phyloP scores from a whole-genome alignment of 495 filamentous ascomycete genomes.

The Hypoxylon fuscum region DNA sequence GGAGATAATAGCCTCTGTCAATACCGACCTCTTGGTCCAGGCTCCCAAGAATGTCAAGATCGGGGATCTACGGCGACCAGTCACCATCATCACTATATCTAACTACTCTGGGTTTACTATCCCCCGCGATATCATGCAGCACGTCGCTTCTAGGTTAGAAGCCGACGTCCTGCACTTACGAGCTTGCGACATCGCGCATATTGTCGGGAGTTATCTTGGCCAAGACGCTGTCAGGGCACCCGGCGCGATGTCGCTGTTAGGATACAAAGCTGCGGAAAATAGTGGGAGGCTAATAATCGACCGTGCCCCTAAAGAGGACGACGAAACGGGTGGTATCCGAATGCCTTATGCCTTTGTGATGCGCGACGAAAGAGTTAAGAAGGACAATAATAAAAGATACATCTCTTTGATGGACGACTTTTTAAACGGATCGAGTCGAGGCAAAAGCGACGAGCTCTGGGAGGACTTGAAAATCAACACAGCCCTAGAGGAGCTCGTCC shows the following conservation, averaged over 20 bases:
- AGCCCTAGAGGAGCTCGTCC: conserved; percentile 51
- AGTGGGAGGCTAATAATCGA: conserved; percentile 44
- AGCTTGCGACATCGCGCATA: conserved; percentile 80
- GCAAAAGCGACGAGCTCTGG: conserved; percentile 49
- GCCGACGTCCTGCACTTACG: conserved; percentile 84
- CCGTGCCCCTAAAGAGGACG: conserved; percentile 16
- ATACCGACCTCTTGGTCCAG: conserved; percentile 45
- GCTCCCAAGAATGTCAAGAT: conserved; percentile 31
- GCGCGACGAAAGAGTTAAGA: conserved; percentile 28
- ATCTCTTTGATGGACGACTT: conserved; percentile 40
- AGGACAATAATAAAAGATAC: conserved; percentile 27
- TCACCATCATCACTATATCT: conserved; percentile 49
- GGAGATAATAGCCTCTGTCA: conserved; percentile 49
- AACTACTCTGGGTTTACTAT: conserved; percentile 47
- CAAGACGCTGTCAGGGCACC: conserved; percentile 62
- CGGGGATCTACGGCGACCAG: conserved; percentile 44
- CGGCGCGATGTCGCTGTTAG: conserved; percentile 63
- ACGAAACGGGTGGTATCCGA: not conserved
- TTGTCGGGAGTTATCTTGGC: conserved; percentile 76
- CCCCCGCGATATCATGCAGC: conserved; percentile 44
- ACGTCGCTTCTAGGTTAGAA: conserved; percentile 65
- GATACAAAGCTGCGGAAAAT: conserved; percentile 66
- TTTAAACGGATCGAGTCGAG: conserved; percentile 25
- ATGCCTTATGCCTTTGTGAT: conserved; percentile 14
- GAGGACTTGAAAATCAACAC: conserved; percentile 54